Evolutionary conservation across 345 rosid species (phyloP), one percentile per base, ranked within the genome.

Genomic region (Brassica nigra): DNA sequence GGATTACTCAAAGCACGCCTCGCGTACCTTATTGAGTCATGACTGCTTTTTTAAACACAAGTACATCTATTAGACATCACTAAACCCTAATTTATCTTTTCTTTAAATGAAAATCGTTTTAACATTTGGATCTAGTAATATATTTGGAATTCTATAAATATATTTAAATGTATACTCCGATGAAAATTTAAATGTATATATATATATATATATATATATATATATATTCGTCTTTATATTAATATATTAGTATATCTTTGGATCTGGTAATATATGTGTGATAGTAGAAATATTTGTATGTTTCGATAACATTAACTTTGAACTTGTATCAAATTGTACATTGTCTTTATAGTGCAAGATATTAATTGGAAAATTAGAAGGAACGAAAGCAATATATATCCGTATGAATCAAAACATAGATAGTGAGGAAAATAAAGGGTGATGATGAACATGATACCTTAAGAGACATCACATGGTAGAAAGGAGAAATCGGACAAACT

Each of bases 381-480:
- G 47, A 75, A 8, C 11, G 75, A 62, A 74, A 79, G 66, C 70
- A 74, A 69, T 49, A 49, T n/a, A n/a, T 49, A 70, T 69, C 61
- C 66, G 39, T 63, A 68, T n/a, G 63, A 75, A 75, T 75, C 61
- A 30, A 80, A 74, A 68, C 30, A 74, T 39, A 80, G 29, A 49
- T 49, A 75, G 71, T 18, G 62, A 39, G 75, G 42, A 70, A 62
- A 30, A 30, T 16, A 72, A 31, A 70, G 62, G 39, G 69, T 70
- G 64, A 76, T 57, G 73, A 80, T 81, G 59, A 81, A 58, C 39
- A 59, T 64, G 59, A 57, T 33, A 76, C 76, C 73, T 65, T 59
- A 75, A 75, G 76, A 69, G 76, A 69, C 36, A 75, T 70, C 76
- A 80, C 80, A 80, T 80, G 80, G 63, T 76, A 54, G 62, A 75